Percentiles rank a stretch among this genome's conserved stretches.
phyloP scores from a whole-genome alignment of 2,329 filamentous ascomycete species.

The Parastagonospora avenae region DNA sequence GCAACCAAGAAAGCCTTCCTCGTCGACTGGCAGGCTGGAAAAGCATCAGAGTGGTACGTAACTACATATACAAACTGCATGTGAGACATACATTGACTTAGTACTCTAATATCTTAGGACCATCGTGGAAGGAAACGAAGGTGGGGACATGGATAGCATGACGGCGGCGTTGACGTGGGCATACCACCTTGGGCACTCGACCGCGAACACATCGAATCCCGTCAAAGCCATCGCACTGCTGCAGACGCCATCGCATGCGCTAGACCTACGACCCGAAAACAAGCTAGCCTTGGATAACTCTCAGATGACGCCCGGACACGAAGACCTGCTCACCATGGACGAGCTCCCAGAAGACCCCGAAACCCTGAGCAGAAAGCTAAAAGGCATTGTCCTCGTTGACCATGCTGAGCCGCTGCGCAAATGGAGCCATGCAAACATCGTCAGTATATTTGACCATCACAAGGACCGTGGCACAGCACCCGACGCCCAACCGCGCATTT shows the following conservation, averaged over 20 bases:
- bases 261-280: slow-evolving; percentile 56
- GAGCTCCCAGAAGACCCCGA: slow-evolving; percentile 55
- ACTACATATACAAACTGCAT: too few species aligned
- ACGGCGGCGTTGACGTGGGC: slow-evolving; percentile 55
- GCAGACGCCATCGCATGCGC: slow-evolving; percentile 53
- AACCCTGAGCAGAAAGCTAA: slow-evolving; percentile 50
- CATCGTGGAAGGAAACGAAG: slow-evolving; percentile 55
- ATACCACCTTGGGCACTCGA: slow-evolving; percentile 54
- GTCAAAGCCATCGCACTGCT: slow-evolving; percentile 55
- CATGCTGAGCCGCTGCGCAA: slow-evolving; percentile 51
- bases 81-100: too few species aligned
- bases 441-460: slow-evolving; percentile 56
- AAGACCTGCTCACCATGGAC: slow-evolving; percentile 54
- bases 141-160: slow-evolving; percentile 53
- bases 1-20: slow-evolving; percentile 54
- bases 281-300: slow-evolving; percentile 53
- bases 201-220: slow-evolving; percentile 49
- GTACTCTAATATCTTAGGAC: too few species aligned
- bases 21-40: slow-evolving; percentile 54
- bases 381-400: slow-evolving; percentile 55
- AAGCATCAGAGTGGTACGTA: slow-evolving; percentile 51
- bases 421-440: slow-evolving; percentile 51
- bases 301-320: slow-evolving; percentile 53
- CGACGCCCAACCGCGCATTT: slow-evolving; percentile 51
- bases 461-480: slow-evolving; percentile 50